phyloP scores from a whole-genome alignment of 2,329 filamentous ascomycete genomes.

The Epichloe gansuensis region DNA sequence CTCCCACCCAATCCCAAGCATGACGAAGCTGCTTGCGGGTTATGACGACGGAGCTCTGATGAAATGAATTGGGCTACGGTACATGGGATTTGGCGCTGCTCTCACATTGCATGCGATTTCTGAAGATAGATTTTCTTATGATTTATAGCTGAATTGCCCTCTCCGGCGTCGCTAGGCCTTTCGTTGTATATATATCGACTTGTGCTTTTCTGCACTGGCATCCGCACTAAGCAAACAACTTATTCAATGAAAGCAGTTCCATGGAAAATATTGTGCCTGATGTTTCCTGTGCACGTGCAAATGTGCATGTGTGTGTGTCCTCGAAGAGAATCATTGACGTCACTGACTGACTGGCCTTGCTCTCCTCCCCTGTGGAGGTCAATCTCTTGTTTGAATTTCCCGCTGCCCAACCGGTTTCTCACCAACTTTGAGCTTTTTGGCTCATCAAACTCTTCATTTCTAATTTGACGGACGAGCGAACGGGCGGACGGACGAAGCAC shows the following conservation, averaged over 20 bases:
- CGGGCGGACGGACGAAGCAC: too few species aligned
- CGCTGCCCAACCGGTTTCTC: too few species aligned
- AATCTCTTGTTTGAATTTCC: too few species aligned
- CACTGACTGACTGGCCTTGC: too few species aligned
- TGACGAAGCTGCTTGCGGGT: constrained; percentile 3
- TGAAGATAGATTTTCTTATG: neutral
- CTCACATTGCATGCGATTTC: neutral
- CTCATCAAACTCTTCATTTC: too few species aligned
- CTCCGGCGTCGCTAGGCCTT: neutral
- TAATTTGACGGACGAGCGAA: too few species aligned
- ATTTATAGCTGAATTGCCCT: neutral
- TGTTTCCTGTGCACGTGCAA: too few species aligned
- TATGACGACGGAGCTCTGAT: neutral
- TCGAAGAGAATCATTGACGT: too few species aligned
- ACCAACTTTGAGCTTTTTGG: too few species aligned
- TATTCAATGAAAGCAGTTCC: neutral
- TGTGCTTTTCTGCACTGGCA: neutral
- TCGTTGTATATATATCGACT: constrained; percentile 2
- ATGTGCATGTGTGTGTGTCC: too few species aligned
- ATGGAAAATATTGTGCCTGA: neutral
- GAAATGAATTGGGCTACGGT: neutral
- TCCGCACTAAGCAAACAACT: neutral
- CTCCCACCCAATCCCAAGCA: neutral
- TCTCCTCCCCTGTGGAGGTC: too few species aligned
- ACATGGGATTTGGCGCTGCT: neutral